A percentile compares a stretch with the other conserved stretches of the same genome.
Evolutionary conservation across 441 rosid species (phyloP).

Genomic region (Populus hybrid): DNA sequence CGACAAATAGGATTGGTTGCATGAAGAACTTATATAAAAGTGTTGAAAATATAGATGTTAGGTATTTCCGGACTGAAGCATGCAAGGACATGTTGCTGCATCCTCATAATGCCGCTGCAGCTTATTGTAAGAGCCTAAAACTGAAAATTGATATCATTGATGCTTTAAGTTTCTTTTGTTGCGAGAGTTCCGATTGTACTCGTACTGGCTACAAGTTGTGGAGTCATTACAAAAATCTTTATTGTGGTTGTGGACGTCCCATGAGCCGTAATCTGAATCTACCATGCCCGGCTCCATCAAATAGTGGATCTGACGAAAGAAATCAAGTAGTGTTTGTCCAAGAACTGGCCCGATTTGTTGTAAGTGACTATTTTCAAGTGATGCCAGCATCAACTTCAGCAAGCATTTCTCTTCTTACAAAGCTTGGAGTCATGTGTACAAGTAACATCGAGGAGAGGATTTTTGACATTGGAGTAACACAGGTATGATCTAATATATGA

Average conservation of each 20-base stretch:
- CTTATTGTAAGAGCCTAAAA: no score
- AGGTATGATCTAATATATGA: no score
- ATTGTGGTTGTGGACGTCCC: conserved; percentile 13
- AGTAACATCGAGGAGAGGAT: conserved; percentile 6
- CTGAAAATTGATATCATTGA: no score
- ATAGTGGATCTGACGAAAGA: no score
- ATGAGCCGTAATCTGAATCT: background rate
- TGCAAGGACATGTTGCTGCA: no score
- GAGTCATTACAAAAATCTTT: background rate
- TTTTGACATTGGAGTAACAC: no score
- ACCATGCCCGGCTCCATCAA: background rate
- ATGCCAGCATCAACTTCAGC: conserved; percentile 13
- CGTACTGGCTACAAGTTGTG: no score
- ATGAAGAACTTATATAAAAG: conserved; percentile 25
- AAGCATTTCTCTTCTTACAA: conserved; percentile 16
- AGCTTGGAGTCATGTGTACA: conserved; percentile 4
- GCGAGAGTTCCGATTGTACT: no score
- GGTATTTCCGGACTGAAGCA: no score
- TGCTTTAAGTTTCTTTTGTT: no score
- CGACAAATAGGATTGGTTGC: conserved; percentile 1
- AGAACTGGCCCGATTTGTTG: background rate
- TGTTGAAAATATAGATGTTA: conserved; percentile 14
- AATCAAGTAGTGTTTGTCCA: conserved; percentile 19
- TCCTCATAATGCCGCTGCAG: no score
- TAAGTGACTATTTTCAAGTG: conserved; percentile 18